phyloP scores from a whole-genome alignment of 148 eudicot species.

The Chenopodium album region DNA sequence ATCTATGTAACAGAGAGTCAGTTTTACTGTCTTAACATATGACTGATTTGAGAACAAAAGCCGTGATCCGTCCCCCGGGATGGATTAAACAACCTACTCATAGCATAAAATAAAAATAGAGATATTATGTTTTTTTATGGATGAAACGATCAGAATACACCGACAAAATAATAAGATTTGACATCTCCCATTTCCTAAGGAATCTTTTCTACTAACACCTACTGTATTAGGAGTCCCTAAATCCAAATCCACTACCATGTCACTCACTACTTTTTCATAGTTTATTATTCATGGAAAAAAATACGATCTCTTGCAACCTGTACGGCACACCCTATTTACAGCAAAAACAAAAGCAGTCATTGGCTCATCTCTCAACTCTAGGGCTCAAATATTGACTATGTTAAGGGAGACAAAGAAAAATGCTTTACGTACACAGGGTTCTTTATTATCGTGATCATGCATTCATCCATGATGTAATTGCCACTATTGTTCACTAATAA shows the following conservation, averaged over 20 bases:
- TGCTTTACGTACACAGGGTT: slow-evolving; percentile 25
- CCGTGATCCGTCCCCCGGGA: background rate
- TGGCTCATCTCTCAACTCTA: slow-evolving; percentile 7
- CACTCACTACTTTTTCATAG: slow-evolving; percentile 18
- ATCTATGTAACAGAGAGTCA: background rate
- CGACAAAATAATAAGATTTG: background rate
- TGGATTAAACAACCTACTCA: no score
- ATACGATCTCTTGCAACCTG: slow-evolving; percentile 20
- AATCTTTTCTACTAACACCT: slow-evolving; percentile 8
- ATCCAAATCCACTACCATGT: slow-evolving; percentile 24
- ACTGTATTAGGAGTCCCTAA: slow-evolving; percentile 8
- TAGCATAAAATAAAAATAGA: no score
- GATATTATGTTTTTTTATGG: background rate
- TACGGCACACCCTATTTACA: slow-evolving; percentile 15
- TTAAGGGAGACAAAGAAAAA: slow-evolving; percentile 28
- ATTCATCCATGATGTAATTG: slow-evolving; percentile 13
- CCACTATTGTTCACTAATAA: slow-evolving; percentile 18
- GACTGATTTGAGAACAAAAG: background rate
- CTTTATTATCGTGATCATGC: slow-evolving; percentile 23
- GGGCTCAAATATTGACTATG: slow-evolving; percentile 22
- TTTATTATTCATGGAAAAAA: slow-evolving; percentile 14
- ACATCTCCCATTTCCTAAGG: background rate
- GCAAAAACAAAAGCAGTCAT: slow-evolving; percentile 5
- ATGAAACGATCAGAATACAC: background rate
- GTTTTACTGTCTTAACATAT: background rate